phyloP scores from a whole-genome alignment of 352 stramenopile genomes.

The Phytopythium cucurbitacearum region DNA sequence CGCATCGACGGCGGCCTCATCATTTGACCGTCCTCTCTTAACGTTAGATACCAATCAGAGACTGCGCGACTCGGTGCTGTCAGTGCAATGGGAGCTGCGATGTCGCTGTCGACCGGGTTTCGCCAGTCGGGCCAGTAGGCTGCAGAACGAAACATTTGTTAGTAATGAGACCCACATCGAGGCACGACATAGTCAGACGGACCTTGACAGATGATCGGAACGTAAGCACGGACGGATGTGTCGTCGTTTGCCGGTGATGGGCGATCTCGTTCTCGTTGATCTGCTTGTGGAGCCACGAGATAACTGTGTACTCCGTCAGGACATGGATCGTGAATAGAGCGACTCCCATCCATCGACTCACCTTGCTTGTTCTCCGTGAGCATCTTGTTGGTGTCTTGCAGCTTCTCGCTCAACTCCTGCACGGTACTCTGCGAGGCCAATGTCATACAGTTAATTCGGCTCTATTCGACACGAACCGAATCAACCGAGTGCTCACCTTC shows the following conservation, averaged over 20 bases:
- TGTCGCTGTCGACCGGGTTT: too few relatives aligned
- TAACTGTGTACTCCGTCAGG: conserved; percentile 36
- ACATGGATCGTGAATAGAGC: background rate
- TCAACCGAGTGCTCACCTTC: conserved; percentile 28
- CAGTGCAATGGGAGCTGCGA: too few relatives aligned
- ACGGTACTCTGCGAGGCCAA: conserved; percentile 35
- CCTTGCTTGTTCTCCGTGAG: conserved; percentile 88
- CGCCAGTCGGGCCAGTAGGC: too few relatives aligned
- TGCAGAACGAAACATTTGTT: background rate
- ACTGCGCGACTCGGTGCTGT: too few relatives aligned
- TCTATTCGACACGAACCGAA: too few relatives aligned
- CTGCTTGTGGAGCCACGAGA: conserved; percentile 90
- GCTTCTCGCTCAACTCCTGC: conserved; percentile 73
- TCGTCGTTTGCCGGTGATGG: conserved; percentile 50
- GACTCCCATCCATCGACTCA: conserved; percentile 10
- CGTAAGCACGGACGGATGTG: conserved; percentile 66
- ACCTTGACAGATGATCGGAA: conserved; percentile 59
- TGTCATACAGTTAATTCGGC: too few relatives aligned
- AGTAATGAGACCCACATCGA: background rate
- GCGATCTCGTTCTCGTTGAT: conserved; percentile 87
- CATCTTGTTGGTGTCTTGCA: conserved; percentile 87
- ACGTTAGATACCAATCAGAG: too few relatives aligned
- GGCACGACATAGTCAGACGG: conserved; percentile 1
- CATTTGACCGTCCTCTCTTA: conserved; percentile 23
- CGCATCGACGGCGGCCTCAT: conserved; percentile 74